Percentiles rank a stretch among this genome's conserved stretches.
These are phyloP conservation scores for Hibiscus syriacus DNA, from an alignment of 345 rosid genomes.

Conservation along the genomic window DNA sequence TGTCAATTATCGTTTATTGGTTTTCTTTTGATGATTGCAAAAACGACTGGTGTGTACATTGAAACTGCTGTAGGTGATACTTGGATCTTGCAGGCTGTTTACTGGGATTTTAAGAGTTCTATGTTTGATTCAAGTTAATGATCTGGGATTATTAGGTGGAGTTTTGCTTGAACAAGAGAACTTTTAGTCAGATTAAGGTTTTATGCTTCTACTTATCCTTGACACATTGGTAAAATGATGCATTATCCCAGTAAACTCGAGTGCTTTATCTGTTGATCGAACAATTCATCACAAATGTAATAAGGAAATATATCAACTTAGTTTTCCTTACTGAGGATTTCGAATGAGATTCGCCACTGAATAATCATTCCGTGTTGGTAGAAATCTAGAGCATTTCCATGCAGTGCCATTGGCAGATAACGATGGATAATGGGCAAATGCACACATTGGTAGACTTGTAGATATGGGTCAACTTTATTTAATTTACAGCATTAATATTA, in stretches of 20 bases:
- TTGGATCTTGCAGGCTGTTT: background rate
- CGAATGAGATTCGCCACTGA: background rate
- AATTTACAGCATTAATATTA: background rate
- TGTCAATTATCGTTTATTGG: background rate
- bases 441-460: background rate
- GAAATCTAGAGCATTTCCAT: background rate
- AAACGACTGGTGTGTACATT: background rate
- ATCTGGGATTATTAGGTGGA: background rate
- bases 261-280: background rate
- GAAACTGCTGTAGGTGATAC: background rate
- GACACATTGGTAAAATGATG: background rate
- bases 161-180: background rate
- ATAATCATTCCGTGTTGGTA: no score
- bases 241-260: background rate
- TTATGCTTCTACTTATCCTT: background rate
- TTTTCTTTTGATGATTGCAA: background rate
- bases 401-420: background rate
- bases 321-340: background rate
- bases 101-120: background rate
- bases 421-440: background rate
- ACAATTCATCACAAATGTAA: background rate
- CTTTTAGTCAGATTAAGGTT: background rate
- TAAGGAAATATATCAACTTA: background rate
- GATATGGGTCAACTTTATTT: background rate
- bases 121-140: background rate